These are phyloP conservation scores for Populus ilicifolia DNA, from an alignment of 345 rosid genomes.

Conservation along the genomic window DNA sequence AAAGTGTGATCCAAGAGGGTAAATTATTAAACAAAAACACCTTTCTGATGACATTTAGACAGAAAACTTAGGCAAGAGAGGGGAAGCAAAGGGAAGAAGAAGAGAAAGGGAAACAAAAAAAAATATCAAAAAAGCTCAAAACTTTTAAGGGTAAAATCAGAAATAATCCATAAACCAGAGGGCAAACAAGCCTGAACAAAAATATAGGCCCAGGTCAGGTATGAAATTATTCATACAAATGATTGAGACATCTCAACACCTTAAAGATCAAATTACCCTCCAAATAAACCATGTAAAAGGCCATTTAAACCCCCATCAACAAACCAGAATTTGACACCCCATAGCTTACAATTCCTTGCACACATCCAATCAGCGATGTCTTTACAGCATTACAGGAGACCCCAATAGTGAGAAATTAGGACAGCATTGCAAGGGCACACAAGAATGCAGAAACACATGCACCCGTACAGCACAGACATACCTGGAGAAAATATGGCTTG, in stretches of 20 bases:
- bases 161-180: neutral
- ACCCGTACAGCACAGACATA: conserved; percentile 17
- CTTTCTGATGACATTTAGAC: neutral
- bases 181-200: neutral
- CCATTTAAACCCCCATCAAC: neutral
- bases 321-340: neutral
- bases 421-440: too few relatives aligned
- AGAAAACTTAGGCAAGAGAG: neutral
- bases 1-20: neutral
- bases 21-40: neutral
- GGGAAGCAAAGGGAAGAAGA: neutral
- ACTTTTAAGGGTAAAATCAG: neutral
- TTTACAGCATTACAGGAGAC: too few relatives aligned
- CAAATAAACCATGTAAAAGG: neutral
- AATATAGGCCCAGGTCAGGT: neutral
- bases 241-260: neutral
- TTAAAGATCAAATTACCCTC: neutral
- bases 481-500: conserved; percentile 75
- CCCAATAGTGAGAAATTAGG: too few relatives aligned
- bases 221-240: neutral
- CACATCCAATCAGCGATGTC: neutral
- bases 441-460: too few relatives aligned
- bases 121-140: neutral
- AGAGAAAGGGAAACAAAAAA: neutral
- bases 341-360: neutral